phyloP scores from a whole-genome alignment of 164 flowering plant genomes.

The Malania oleifera region DNA sequence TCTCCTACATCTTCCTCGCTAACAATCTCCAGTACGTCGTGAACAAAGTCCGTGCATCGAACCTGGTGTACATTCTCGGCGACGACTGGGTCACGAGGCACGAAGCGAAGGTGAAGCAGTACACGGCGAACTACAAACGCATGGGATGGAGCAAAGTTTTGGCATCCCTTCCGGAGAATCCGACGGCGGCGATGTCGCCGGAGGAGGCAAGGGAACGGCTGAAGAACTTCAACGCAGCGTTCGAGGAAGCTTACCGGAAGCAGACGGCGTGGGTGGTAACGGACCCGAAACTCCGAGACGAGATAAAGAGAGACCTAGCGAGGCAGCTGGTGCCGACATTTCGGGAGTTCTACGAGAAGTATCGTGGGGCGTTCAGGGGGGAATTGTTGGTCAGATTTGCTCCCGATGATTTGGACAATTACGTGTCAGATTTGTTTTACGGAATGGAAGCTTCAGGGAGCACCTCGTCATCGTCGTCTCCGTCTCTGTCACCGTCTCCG shows the following conservation, averaged over 20 bases:
- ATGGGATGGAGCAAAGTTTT: conserved; percentile 53
- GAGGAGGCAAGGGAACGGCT: conserved; percentile 25
- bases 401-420: conserved; percentile 70
- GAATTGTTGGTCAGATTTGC: conserved; percentile 39
- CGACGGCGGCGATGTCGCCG: conserved; percentile 25
- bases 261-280: conserved; percentile 48
- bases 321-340: conserved; percentile 35
- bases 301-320: conserved; percentile 39
- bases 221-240: conserved; percentile 32
- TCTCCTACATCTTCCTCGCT: conserved; percentile 54
- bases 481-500: conserved; percentile 4
- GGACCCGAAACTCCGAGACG: conserved; percentile 49
- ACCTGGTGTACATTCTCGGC: conserved; percentile 40
- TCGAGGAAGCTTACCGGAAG: conserved; percentile 43
- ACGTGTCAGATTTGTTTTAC: conserved; percentile 60
- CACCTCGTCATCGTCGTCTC: conserved; percentile 18
- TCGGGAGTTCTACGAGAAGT: conserved; percentile 35
- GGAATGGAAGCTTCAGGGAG: conserved; percentile 31
- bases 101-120: conserved; percentile 36
- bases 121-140: conserved; percentile 47
- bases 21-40: conserved; percentile 67
- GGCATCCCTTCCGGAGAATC: conserved; percentile 36
- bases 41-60: conserved; percentile 37
- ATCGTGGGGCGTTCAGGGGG: conserved; percentile 12
- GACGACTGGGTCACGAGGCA: conserved; percentile 49